These are phyloP conservation scores for Coemansia sp. DNA, from an alignment of 192 early-diverging fungal genomes.

Conservation along the genomic window DNA sequence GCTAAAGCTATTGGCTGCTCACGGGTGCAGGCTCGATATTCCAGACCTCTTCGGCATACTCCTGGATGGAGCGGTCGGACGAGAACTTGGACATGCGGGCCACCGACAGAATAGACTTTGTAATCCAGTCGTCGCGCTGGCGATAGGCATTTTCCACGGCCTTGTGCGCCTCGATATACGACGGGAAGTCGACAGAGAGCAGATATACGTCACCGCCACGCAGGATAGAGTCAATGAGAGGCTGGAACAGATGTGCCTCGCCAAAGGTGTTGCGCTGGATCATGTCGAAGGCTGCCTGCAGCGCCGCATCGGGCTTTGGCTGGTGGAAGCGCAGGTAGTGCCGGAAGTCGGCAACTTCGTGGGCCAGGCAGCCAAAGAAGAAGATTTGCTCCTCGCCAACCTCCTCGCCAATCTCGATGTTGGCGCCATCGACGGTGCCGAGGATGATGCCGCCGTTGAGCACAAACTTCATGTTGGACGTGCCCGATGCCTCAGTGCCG, in stretches of 20 bases:
- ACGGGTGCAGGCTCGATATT: conserved; percentile 63
- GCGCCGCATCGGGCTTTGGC: conserved; percentile 71
- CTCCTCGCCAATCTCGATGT: conserved; percentile 98
- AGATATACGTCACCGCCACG: conserved; percentile 79
- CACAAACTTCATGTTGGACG: conserved; percentile 99
- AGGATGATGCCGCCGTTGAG: conserved; percentile 97
- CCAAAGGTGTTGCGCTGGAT: conserved; percentile 84
- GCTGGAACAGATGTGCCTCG: conserved; percentile 72
- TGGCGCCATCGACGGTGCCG: conserved; percentile 97
- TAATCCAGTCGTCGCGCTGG: conserved; percentile 79
- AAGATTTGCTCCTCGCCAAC: conserved; percentile 97
- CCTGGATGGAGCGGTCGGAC: conserved; percentile 80
- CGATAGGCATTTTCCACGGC: conserved; percentile 83
- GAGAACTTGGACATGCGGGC: conserved; percentile 96
- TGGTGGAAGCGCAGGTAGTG: conserved; percentile 84
- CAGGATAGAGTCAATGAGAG: conserved; percentile 74
- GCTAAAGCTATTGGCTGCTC: conserved; percentile 7
- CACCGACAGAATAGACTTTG: conserved; percentile 85
- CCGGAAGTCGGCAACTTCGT: conserved; percentile 92
- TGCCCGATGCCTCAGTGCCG: conserved; percentile 97
- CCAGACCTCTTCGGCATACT: conserved; percentile 95
- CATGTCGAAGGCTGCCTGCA: conserved; percentile 75
- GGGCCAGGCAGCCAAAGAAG: conserved; percentile 89
- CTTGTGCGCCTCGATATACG: conserved; percentile 72
- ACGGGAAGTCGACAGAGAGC: conserved; percentile 73